Conservation (phyloP, 208 protist species). For the Acanthamoeba sp. region DNA sequence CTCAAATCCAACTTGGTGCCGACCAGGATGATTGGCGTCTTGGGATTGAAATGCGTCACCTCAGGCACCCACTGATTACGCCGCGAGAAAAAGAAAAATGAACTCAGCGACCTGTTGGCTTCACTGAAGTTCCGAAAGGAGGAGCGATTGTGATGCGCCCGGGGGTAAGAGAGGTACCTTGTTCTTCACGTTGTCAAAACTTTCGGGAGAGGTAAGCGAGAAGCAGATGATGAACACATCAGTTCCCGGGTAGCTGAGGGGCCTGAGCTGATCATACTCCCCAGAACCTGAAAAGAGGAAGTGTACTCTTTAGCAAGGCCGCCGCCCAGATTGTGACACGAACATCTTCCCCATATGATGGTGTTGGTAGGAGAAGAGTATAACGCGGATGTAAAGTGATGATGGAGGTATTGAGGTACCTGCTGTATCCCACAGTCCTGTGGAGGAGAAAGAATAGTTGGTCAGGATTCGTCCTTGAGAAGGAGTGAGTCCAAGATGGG, state of each 20-base stretch:
- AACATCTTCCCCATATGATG: not conserved
- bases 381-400: too few relatives aligned
- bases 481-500: too few relatives aligned
- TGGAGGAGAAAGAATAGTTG: not conserved
- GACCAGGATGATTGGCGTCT: conserved; percentile 83
- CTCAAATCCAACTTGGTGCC: conserved; percentile 84
- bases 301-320: not conserved
- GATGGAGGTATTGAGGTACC: not conserved
- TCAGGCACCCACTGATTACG: conserved; percentile 79
- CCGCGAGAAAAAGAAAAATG: not conserved
- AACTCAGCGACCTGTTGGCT: not conserved
- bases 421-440: conserved; percentile 73
- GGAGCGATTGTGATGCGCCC: not conserved
- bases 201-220: conserved; percentile 79
- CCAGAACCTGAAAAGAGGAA: conserved; percentile 80
- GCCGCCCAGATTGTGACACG: not conserved
- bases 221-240: conserved; percentile 91
- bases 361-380: too few relatives aligned
- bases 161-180: conserved; percentile 71
- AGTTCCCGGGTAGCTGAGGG: conserved; percentile 87
- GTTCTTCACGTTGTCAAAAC: conserved; percentile 84
- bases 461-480: not conserved
- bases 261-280: conserved; percentile 88
- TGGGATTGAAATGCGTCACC: conserved; percentile 73
- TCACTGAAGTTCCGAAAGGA: not conserved